A percentile compares a stretch with the other conserved stretches of the same genome.
Evolutionary conservation across 2,329 filamentous ascomycete genomes (phyloP).

Genomic region (Pestalotiopsis sp.): DNA sequence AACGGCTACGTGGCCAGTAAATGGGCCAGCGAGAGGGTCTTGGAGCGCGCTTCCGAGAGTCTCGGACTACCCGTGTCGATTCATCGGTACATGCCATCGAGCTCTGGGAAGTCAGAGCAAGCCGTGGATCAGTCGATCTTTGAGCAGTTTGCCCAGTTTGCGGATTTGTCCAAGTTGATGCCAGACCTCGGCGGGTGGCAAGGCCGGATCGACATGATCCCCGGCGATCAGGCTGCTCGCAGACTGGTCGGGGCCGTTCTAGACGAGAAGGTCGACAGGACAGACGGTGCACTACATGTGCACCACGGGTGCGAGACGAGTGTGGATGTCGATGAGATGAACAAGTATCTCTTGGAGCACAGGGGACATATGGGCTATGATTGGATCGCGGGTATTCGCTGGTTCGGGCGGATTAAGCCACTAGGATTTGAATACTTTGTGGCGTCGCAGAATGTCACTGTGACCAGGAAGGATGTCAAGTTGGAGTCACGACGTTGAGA

Average conservation of each 20-base stretch:
- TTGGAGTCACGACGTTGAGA: conserved; percentile 12
- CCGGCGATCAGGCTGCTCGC: neutral
- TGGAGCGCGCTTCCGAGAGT: conserved; percentile 27
- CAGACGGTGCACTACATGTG: neutral
- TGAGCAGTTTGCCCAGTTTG: conserved; percentile 6
- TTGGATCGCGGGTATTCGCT: conserved; percentile 18
- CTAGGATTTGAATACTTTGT: conserved; percentile 21
- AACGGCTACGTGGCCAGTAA: conserved; percentile 37
- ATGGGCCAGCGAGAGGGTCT: conserved; percentile 36
- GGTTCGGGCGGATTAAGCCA: conserved; percentile 22
- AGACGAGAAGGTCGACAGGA: neutral
- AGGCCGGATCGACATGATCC: conserved; percentile 18
- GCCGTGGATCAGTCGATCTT: neutral
- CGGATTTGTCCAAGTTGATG: conserved; percentile 1
- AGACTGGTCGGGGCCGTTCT: conserved; percentile 11
- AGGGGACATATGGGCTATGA: conserved; percentile 8
- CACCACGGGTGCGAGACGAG: neutral
- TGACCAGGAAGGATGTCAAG: neutral
- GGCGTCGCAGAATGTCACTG: conserved; percentile 17
- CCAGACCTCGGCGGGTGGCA: conserved; percentile 17
- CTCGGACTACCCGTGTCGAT: neutral
- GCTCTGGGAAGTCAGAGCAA: neutral
- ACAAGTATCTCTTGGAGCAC: neutral
- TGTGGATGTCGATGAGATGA: neutral
- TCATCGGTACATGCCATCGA: neutral